phyloP scores from a whole-genome alignment of 2,329 filamentous ascomycete species.

The Ceratocystis albifundus region DNA sequence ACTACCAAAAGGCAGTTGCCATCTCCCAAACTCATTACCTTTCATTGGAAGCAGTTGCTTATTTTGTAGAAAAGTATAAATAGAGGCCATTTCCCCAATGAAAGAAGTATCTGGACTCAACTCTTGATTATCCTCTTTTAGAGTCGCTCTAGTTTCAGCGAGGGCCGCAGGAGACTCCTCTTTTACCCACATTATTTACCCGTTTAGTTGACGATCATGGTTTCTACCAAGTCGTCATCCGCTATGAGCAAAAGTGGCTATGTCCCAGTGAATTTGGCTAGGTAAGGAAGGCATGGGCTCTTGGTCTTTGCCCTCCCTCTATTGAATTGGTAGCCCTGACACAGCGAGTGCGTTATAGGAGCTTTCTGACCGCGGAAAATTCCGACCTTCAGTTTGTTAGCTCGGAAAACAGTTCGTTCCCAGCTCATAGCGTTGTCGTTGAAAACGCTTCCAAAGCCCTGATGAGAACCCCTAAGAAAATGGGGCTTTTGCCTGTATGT shows the following conservation, averaged over 20 bases:
- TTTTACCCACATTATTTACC: neutral
- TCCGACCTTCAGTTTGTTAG: neutral
- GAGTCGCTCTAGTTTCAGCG: no score
- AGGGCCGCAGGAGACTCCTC: neutral
- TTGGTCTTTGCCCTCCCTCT: neutral
- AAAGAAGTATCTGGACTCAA: no score
- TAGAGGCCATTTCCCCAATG: neutral
- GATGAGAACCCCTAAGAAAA: neutral
- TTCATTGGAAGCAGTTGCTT: neutral
- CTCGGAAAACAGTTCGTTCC: neutral
- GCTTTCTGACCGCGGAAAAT: neutral
- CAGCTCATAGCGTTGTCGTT: neutral
- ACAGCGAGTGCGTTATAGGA: neutral
- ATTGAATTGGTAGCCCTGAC: neutral
- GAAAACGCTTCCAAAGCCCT: neutral
- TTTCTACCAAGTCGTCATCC: neutral
- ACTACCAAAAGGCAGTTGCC: no score
- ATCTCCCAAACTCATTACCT: neutral
- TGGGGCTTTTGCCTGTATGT: constrained; percentile 3
- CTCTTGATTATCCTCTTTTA: no score
- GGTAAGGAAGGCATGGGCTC: neutral
- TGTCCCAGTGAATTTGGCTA: neutral
- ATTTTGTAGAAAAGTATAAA: neutral
- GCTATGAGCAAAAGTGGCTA: neutral
- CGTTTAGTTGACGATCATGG: no score